Evolutionary conservation across 495 filamentous ascomycete species (phyloP).

Genomic region (Hypoxylon cercidicola): DNA sequence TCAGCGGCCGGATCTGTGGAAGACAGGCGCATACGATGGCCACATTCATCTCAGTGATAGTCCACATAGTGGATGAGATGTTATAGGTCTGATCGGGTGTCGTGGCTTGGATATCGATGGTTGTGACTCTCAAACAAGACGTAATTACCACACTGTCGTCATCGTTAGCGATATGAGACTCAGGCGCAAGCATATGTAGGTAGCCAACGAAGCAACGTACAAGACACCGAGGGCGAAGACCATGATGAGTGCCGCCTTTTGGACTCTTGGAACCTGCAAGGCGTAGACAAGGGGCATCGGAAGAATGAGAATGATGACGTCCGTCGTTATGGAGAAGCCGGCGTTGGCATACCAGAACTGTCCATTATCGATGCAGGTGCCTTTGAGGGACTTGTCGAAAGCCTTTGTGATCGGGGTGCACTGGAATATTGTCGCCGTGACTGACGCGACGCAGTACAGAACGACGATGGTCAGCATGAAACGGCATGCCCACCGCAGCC

Average conservation of each 20-base stretch:
- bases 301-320: slow-evolving; percentile 64
- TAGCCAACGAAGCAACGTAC: slow-evolving; percentile 21
- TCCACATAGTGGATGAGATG: slow-evolving; percentile 58
- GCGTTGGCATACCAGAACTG: slow-evolving; percentile 63
- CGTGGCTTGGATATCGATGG: slow-evolving; percentile 42
- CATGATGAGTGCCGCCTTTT: slow-evolving; percentile 62
- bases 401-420: slow-evolving; percentile 65
- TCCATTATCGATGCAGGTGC: slow-evolving; percentile 60
- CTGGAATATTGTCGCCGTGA: slow-evolving; percentile 56
- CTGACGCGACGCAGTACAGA: slow-evolving; percentile 44
- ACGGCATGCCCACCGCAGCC: slow-evolving; percentile 41
- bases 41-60: slow-evolving; percentile 57
- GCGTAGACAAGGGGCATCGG: slow-evolving; percentile 66
- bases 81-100: slow-evolving; percentile 44
- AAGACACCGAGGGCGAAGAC: slow-evolving; percentile 68
- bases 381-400: slow-evolving; percentile 62
- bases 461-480: slow-evolving; percentile 34
- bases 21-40: slow-evolving; percentile 62
- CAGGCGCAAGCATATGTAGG: background rate
- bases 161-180: slow-evolving; percentile 12
- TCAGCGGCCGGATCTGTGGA: slow-evolving; percentile 46
- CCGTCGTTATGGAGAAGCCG: slow-evolving; percentile 64
- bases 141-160: slow-evolving; percentile 43
- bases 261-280: slow-evolving; percentile 59
- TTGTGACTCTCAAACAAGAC: slow-evolving; percentile 44